Conservation (phyloP, 768 basidiomycete species). For the Daedaleopsis nitida region DNA sequence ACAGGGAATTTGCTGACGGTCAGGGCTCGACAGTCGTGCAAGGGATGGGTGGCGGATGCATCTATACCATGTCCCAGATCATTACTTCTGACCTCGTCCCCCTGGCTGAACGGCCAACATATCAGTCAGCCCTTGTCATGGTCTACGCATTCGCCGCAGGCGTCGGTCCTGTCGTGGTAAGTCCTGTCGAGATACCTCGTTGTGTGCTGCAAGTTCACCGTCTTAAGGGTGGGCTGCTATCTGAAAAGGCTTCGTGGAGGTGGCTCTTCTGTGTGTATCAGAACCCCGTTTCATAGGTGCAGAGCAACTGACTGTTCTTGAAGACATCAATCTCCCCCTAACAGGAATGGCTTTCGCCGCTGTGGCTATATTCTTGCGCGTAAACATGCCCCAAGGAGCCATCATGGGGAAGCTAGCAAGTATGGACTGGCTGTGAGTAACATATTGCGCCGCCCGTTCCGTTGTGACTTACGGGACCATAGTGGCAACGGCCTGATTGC, state of each 20-base stretch:
- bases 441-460: slow-evolving; percentile 8
- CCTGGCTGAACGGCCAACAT: slow-evolving; percentile 38
- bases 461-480: too few species aligned
- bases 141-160: slow-evolving; percentile 27
- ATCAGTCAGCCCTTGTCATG: slow-evolving; percentile 28
- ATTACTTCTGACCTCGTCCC: slow-evolving; percentile 42
- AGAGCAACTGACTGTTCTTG: not conserved
- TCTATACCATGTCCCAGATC: slow-evolving; percentile 32
- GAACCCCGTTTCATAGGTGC: not conserved
- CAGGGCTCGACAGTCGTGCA: slow-evolving; percentile 28
- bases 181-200: not conserved
- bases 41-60: slow-evolving; percentile 36
- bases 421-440: slow-evolving; percentile 28
- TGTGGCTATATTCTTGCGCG: slow-evolving; percentile 10
- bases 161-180: slow-evolving; percentile 31
- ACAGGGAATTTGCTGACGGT: not conserved
- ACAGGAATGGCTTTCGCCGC: slow-evolving; percentile 5
- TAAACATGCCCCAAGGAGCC: slow-evolving; percentile 24
- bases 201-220: not conserved
- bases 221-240: slow-evolving; percentile 26
- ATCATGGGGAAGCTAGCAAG: slow-evolving; percentile 25
- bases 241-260: slow-evolving; percentile 21
- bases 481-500: slow-evolving; percentile 35
- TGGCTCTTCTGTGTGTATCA: slow-evolving; percentile 22
- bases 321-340: slow-evolving; percentile 14